phyloP scores from a whole-genome alignment of 129 eudicot genomes.

The Centella asiatica region DNA sequence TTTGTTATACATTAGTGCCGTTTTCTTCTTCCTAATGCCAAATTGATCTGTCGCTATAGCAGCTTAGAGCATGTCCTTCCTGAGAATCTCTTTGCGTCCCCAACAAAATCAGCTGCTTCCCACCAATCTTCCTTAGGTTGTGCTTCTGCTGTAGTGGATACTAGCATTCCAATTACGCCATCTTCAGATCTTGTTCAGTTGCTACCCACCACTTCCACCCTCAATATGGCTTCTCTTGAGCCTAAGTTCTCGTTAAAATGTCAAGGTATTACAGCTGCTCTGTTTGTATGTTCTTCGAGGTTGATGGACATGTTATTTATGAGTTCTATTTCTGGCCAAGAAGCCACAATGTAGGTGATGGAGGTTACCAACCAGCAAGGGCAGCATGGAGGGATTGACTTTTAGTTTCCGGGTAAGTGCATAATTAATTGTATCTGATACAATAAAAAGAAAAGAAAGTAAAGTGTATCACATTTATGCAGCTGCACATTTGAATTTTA shows the following conservation, averaged over 20 bases:
- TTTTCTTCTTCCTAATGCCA: no score
- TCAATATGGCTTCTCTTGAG: not conserved
- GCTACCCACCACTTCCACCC: not conserved
- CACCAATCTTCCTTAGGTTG: not conserved
- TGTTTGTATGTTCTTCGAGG: not conserved
- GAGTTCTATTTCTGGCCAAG: constrained; percentile 41
- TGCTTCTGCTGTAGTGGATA: not conserved
- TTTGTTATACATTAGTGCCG: no score
- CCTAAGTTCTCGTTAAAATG: not conserved
- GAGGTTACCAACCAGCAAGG: constrained; percentile 12
- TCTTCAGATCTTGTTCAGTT: not conserved
- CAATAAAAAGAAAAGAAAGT: not conserved
- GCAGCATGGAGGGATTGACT: constrained; percentile 42
- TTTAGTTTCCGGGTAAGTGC: constrained; percentile 41
- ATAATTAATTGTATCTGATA: not conserved
- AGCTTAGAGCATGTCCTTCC: constrained; percentile 7
- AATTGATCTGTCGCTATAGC: not conserved
- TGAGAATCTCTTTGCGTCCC: constrained; percentile 6
- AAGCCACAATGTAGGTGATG: constrained; percentile 72
- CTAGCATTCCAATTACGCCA: not conserved
- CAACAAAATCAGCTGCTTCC: not conserved
- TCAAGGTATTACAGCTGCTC: not conserved
- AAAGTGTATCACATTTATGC: not conserved
- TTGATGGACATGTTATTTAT: not conserved
- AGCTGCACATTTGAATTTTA: not conserved